A percentile compares a stretch with the other conserved stretches of the same genome.
These are phyloP conservation scores for Penicillium expansum DNA, from an alignment of 2,329 filamentous ascomycete species.

Conservation along the genomic window DNA sequence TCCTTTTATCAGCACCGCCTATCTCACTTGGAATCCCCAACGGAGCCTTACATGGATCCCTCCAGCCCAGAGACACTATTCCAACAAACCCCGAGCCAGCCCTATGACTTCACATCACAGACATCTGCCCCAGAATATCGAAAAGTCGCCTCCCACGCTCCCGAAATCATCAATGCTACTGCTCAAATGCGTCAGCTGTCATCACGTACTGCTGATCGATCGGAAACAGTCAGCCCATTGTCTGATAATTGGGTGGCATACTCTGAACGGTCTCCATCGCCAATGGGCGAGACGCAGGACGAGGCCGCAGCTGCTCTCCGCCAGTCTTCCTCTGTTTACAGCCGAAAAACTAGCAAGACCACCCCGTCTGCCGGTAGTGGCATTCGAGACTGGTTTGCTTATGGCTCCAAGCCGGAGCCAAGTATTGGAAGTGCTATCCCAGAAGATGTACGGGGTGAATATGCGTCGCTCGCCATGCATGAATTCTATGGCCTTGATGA, in stretches of 20 bases:
- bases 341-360: conserved; percentile 26
- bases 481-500: conserved; percentile 37
- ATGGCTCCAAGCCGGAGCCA: conserved; percentile 30
- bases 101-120: conserved; percentile 30
- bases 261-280: conserved; percentile 34
- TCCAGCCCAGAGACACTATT: conserved; percentile 33
- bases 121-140: conserved; percentile 29
- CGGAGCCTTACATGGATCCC: conserved; percentile 19
- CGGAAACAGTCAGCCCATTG: conserved; percentile 36
- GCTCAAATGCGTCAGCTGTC: conserved; percentile 31
- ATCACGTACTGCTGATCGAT: conserved; percentile 28
- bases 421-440: conserved; percentile 31
- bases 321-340: conserved; percentile 37
- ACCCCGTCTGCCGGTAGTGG: conserved; percentile 26
- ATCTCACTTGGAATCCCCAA: conserved; percentile 33
- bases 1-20: conserved; percentile 42
- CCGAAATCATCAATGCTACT: conserved; percentile 33
- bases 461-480: conserved; percentile 36
- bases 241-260: conserved; percentile 46
- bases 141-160: conserved; percentile 27
- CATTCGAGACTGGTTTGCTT: conserved; percentile 36
- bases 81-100: conserved; percentile 26
- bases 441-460: conserved; percentile 37
- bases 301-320: conserved; percentile 25
- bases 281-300: conserved; percentile 22